Evolutionary conservation across 148 eudicot species (phyloP), one percentile per base, ranked within the genome.

Genomic region (Silene latifolia): DNA sequence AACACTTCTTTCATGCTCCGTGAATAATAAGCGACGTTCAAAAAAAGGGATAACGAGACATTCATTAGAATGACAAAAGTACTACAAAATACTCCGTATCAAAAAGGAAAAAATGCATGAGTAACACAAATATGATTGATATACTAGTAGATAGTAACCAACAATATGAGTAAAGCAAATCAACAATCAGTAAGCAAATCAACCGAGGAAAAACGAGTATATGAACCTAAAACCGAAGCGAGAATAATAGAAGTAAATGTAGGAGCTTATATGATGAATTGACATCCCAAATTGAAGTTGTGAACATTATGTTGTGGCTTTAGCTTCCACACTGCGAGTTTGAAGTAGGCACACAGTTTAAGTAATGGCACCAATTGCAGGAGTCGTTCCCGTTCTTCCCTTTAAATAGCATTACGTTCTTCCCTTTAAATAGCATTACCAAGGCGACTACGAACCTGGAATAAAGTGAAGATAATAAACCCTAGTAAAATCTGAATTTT

Each of bases 281-380:
- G 54, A 54, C 51, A 56, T 51, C 56, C 14, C 4, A 51, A 51
- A 7, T 51, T 51, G 62, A 44, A 63, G n/a, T 4, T 25, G 15
- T 46, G 27, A 51, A 29, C 53, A 32, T 67, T n/a, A 24, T 78
- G 69, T 7, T 2, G 25, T 23, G 24, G 20, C n/a, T 69, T 75
- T 51, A 71, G 61, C 24, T 74, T 8, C 47, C 72, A 59, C 82
- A 80, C 15, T 56, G 12, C 82, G 79, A 80, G 58, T 32, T 80
- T 27, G 96, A 87, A 13, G 96, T 86, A 19, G 93, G 98, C 74
- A 90, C 88, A 68, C 98, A 93, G 75, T 72, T 84, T 64, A 93
- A 80, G 79, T 90, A 90, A 66, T 77, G 91, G 83, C 98, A 90
- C 98, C 98, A 90, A 65, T 77, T 80, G 80, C 98, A 93, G 32